phyloP scores from a whole-genome alignment of 768 basidiomycete species.

The Mycena belliarum region DNA sequence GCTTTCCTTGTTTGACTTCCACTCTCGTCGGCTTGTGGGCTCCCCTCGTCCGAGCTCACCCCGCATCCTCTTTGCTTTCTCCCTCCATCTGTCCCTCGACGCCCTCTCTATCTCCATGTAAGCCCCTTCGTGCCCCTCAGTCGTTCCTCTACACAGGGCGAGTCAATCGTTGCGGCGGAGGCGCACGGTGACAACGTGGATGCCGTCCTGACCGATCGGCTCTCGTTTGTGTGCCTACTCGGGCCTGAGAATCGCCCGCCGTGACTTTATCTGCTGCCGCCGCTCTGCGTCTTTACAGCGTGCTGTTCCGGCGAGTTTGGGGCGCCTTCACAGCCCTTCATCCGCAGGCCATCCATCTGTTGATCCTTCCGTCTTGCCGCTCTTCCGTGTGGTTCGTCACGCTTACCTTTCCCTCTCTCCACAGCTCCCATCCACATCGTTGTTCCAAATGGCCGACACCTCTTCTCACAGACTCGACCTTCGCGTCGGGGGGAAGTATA shows the following conservation, averaged over 20 bases:
- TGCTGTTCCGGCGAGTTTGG: not conserved
- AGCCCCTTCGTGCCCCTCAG: too few species aligned
- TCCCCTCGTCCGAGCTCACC: too few species aligned
- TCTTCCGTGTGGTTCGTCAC: not conserved
- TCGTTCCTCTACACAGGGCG: too few species aligned
- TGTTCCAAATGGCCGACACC: slow-evolving; percentile 61
- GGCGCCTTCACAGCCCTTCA: not conserved
- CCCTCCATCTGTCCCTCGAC: too few species aligned
- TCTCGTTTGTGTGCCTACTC: too few species aligned
- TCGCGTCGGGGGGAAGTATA: slow-evolving; percentile 92
- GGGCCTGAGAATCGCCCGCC: not conserved
- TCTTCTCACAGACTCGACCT: slow-evolving; percentile 77
- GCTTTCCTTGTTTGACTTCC: too few species aligned
- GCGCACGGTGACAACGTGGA: too few species aligned
- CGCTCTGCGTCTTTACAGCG: not conserved
- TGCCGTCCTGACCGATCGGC: too few species aligned
- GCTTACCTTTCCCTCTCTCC: not conserved
- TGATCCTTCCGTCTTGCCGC: slow-evolving; percentile 6
- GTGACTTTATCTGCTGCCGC: not conserved
- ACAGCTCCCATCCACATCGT: slow-evolving; percentile 10
- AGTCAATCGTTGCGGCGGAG: too few species aligned
- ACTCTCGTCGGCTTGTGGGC: too few species aligned
- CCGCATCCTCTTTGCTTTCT: too few species aligned
- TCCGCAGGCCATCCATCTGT: slow-evolving; percentile 1
- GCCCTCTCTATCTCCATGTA: too few species aligned